phyloP scores from a whole-genome alignment of 352 stramenopile genomes.

The Globisporangium alternatum region DNA sequence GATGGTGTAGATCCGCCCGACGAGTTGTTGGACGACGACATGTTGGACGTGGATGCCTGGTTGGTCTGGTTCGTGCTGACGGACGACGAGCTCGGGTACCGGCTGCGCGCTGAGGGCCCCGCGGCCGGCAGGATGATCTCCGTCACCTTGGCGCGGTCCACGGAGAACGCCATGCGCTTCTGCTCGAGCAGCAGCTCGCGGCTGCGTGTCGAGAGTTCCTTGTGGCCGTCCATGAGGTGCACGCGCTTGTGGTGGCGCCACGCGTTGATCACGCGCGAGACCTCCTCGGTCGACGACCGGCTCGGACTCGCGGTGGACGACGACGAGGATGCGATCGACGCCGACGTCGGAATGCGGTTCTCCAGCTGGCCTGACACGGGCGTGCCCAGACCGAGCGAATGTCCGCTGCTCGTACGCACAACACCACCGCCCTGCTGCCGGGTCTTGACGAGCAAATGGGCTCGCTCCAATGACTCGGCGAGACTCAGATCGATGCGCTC shows the following conservation, averaged over 20 bases:
- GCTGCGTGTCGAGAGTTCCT: slow-evolving; percentile 72
- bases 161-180: slow-evolving; percentile 84
- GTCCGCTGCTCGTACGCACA: slow-evolving; percentile 50
- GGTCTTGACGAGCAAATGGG: slow-evolving; percentile 76
- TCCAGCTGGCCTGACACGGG: slow-evolving; percentile 39
- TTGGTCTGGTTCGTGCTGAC: slow-evolving; percentile 23
- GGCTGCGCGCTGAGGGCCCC: slow-evolving; percentile 40
- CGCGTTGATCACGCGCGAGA: slow-evolving; percentile 74
- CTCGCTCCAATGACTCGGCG: slow-evolving; percentile 67
- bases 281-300: slow-evolving; percentile 62
- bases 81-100: slow-evolving; percentile 51
- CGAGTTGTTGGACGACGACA: slow-evolving; percentile 37
- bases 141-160: slow-evolving; percentile 76
- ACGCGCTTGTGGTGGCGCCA: slow-evolving; percentile 87
- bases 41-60: slow-evolving; percentile 22
- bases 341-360: slow-evolving; percentile 41
- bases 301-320: slow-evolving; percentile 50
- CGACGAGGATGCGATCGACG: slow-evolving; percentile 34
- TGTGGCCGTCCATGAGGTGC: slow-evolving; percentile 86
- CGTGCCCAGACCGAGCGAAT: slow-evolving; percentile 30
- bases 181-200: slow-evolving; percentile 85
- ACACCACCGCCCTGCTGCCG: slow-evolving; percentile 50
- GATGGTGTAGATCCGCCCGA: slow-evolving; percentile 28
- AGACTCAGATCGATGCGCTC: slow-evolving; percentile 81
- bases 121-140: slow-evolving; percentile 79